Evolutionary conservation across 2,329 filamentous ascomycete genomes (phyloP).

Genomic region (Coccinonectria pachysandricola): DNA sequence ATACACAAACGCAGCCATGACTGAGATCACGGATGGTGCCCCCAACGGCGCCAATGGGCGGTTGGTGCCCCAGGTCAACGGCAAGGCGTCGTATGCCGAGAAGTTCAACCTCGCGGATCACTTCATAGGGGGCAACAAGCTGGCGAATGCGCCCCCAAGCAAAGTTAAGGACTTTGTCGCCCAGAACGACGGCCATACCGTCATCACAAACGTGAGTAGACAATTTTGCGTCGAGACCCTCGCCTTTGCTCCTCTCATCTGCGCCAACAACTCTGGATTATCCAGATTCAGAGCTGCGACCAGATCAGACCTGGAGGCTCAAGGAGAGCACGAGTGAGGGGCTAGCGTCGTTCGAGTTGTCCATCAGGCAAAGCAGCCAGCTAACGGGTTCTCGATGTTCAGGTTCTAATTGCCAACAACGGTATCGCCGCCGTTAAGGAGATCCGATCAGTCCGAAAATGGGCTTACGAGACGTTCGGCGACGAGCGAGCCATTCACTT

Average conservation of each 20-base stretch:
- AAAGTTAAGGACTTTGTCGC: conserved; percentile 95
- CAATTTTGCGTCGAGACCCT: too few species aligned
- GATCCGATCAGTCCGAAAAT: conserved; percentile 98
- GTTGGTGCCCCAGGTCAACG: conserved; percentile 44
- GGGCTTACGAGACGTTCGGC: conserved; percentile 99
- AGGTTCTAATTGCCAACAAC: conserved; percentile 99
- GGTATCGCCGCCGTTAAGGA: conserved; percentile 99
- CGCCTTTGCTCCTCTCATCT: not conserved
- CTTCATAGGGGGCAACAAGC: conserved; percentile 90
- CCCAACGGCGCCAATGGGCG: conserved; percentile 34
- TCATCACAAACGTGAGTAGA: conserved; percentile 94
- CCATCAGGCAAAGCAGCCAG: too few species aligned
- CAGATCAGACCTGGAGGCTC: too few species aligned
- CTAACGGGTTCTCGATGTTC: too few species aligned
- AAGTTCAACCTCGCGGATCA: conserved; percentile 79
- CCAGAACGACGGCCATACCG: conserved; percentile 82
- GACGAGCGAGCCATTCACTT: conserved; percentile 98
- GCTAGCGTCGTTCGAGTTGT: too few species aligned
- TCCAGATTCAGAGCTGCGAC: too few species aligned
- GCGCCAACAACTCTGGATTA: not conserved
- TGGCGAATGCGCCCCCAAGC: conserved; percentile 71
- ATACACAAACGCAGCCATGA: conserved; percentile 31
- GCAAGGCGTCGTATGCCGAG: conserved; percentile 60
- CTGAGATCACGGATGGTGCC: conserved; percentile 32
- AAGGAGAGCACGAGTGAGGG: too few species aligned